phyloP scores from a whole-genome alignment of 164 flowering plant genomes.

The Chloranthus sessilifolius region DNA sequence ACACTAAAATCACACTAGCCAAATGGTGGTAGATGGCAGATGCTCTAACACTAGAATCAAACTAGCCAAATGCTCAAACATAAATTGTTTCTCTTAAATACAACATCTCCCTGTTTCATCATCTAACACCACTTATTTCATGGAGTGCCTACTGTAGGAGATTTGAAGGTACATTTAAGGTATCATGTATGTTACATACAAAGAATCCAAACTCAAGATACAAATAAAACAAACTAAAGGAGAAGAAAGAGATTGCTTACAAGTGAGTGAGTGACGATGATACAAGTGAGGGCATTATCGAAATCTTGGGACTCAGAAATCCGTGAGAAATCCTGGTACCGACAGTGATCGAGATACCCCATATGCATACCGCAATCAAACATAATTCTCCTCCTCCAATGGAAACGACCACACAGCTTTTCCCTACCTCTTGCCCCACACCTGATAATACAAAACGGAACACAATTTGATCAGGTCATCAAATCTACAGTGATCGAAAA shows the following conservation, averaged over 20 bases:
- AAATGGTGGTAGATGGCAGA: too few species aligned
- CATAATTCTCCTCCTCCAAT: slow-evolving; percentile 83
- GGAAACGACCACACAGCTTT: slow-evolving; percentile 88
- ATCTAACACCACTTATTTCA: too few species aligned
- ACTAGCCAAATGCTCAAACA: too few species aligned
- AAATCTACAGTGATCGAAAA: not conserved
- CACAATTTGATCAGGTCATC: not conserved
- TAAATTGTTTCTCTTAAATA: too few species aligned
- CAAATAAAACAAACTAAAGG: not conserved
- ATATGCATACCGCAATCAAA: slow-evolving; percentile 99
- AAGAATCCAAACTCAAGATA: not conserved
- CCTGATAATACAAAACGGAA: slow-evolving; percentile 38
- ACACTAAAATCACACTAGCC: too few species aligned
- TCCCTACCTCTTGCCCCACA: slow-evolving; percentile 95
- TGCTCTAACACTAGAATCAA: too few species aligned
- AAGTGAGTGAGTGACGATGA: slow-evolving; percentile 89
- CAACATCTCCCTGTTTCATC: too few species aligned
- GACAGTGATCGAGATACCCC: slow-evolving; percentile 66
- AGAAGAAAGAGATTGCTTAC: slow-evolving; percentile 24
- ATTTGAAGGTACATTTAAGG: too few species aligned
- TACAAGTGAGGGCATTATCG: slow-evolving; percentile 45
- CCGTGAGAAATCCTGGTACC: slow-evolving; percentile 83
- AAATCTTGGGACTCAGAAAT: slow-evolving; percentile 51
- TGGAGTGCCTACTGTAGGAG: too few species aligned
- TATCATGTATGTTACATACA: too few species aligned